A percentile compares a stretch with the other conserved stretches of the same genome.
phyloP scores from a whole-genome alignment of 352 stramenopile genomes.

The Pythium phragmitis region DNA sequence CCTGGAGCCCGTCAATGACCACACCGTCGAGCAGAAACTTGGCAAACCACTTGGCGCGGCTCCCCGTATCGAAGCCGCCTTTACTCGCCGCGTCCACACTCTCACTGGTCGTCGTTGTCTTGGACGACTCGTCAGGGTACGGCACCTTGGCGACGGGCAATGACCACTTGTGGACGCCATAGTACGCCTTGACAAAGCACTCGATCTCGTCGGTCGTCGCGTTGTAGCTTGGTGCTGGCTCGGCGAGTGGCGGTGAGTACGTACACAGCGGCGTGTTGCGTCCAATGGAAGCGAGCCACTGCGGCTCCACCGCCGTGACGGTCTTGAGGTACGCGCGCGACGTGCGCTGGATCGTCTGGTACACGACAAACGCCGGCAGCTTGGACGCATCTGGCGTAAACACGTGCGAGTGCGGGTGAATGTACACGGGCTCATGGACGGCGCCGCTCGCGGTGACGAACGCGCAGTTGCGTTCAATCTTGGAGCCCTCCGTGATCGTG shows the following conservation, averaged over 20 bases:
- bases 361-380: conserved; percentile 73
- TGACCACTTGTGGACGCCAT: conserved; percentile 66
- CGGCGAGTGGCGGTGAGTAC: conserved; percentile 54
- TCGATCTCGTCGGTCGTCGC: conserved; percentile 57
- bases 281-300: conserved; percentile 93
- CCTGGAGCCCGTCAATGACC: conserved; percentile 62
- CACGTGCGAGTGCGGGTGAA: conserved; percentile 81
- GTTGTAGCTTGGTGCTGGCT: conserved; percentile 69
- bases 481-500: conserved; percentile 74
- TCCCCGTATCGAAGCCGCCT: conserved; percentile 39
- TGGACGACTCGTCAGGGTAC: conserved; percentile 31
- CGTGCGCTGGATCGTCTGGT: conserved; percentile 76
- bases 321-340: conserved; percentile 94
- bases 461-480: conserved; percentile 83
- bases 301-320: conserved; percentile 96
- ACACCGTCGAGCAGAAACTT: conserved; percentile 80
- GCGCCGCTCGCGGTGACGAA: conserved; percentile 59
- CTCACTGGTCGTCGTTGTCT: background rate
- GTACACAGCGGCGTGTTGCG: conserved; percentile 73
- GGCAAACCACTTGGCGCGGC: conserved; percentile 76
- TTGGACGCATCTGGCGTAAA: conserved; percentile 71
- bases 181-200: conserved; percentile 78
- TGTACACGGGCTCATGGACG: conserved; percentile 77
- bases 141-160: conserved; percentile 57
- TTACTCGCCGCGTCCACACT: conserved; percentile 12